Conservation (phyloP, 805 yeast genomes). For the Yarrowia deformans region DNA sequence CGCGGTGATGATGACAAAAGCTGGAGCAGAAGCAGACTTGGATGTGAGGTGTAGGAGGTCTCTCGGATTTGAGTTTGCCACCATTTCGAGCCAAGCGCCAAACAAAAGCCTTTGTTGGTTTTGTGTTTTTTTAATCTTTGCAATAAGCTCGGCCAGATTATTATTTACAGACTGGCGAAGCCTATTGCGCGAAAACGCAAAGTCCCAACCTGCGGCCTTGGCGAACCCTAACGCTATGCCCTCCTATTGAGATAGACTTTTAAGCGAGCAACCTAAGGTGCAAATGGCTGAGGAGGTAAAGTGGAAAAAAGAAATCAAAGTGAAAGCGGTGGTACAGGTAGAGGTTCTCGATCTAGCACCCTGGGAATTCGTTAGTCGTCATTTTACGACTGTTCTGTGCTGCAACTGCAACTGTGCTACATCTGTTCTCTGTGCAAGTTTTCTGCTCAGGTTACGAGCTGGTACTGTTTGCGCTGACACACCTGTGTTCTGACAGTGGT, state of each 20-base stretch:
- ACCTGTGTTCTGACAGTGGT: too few species aligned
- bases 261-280: constrained; percentile 34
- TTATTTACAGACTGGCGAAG: constrained; percentile 25
- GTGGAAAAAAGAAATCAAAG: background rate
- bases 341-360: too few species aligned
- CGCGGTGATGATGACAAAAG: constrained; percentile 36
- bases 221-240: constrained; percentile 13
- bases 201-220: constrained; percentile 11
- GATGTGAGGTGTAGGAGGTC: constrained; percentile 34
- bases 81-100: constrained; percentile 37
- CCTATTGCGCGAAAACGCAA: background rate
- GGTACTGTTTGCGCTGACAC: too few species aligned
- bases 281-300: background rate
- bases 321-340: too few species aligned
- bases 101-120: constrained; percentile 31
- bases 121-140: constrained; percentile 20
- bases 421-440: too few species aligned
- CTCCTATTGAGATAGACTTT: constrained; percentile 31
- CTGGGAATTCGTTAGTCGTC: too few species aligned
- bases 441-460: too few species aligned
- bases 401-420: too few species aligned
- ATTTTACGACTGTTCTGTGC: too few species aligned
- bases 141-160: constrained; percentile 30
- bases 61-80: constrained; percentile 14
- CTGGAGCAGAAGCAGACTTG: constrained; percentile 22